A percentile compares a stretch with the other conserved stretches of the same genome.
phyloP scores from a whole-genome alignment of 2,329 filamentous ascomycete genomes.

The Epichloe hybrida region DNA sequence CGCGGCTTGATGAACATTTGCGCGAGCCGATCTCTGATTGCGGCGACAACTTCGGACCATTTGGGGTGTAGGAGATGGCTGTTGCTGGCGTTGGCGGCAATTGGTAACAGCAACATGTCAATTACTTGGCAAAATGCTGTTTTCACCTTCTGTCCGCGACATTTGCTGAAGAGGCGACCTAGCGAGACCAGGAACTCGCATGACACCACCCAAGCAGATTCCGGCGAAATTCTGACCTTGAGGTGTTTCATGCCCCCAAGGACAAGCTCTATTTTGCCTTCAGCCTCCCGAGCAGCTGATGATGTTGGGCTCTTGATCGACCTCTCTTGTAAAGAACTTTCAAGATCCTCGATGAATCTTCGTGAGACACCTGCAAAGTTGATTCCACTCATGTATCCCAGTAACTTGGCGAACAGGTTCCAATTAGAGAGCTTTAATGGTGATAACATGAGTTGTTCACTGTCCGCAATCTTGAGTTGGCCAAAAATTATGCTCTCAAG shows the following conservation, averaged over 20 bases:
- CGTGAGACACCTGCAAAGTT: slow-evolving; percentile 76
- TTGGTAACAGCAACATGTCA: slow-evolving; percentile 71
- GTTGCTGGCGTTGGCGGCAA: slow-evolving; percentile 66
- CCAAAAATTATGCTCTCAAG: slow-evolving; percentile 92
- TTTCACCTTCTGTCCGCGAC: slow-evolving; percentile 82
- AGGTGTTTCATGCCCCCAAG: slow-evolving; percentile 87
- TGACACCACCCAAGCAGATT: slow-evolving; percentile 68
- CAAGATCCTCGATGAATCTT: slow-evolving; percentile 71
- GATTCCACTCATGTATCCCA: slow-evolving; percentile 92
- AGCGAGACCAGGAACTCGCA: slow-evolving; percentile 80
- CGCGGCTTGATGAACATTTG: slow-evolving; percentile 85
- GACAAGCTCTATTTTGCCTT: slow-evolving; percentile 75
- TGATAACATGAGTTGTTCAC: slow-evolving; percentile 64
- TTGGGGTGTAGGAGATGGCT: slow-evolving; percentile 66
- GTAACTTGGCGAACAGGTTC: slow-evolving; percentile 81
- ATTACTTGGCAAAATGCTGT: slow-evolving; percentile 89
- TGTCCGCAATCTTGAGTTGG: slow-evolving; percentile 81
- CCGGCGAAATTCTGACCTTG: slow-evolving; percentile 58
- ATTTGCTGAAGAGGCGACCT: slow-evolving; percentile 70
- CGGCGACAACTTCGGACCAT: slow-evolving; percentile 76
- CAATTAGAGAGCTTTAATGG: slow-evolving; percentile 85
- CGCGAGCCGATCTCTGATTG: slow-evolving; percentile 62
- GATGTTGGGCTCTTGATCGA: slow-evolving; percentile 51
- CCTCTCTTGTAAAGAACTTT: slow-evolving; percentile 63
- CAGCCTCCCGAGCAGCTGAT: slow-evolving; percentile 47